Evolutionary conservation across 371 early-diverging fungal species (phyloP), one percentile per base, ranked within the genome.

Genomic region (Lichtheimia hyalospora): DNA sequence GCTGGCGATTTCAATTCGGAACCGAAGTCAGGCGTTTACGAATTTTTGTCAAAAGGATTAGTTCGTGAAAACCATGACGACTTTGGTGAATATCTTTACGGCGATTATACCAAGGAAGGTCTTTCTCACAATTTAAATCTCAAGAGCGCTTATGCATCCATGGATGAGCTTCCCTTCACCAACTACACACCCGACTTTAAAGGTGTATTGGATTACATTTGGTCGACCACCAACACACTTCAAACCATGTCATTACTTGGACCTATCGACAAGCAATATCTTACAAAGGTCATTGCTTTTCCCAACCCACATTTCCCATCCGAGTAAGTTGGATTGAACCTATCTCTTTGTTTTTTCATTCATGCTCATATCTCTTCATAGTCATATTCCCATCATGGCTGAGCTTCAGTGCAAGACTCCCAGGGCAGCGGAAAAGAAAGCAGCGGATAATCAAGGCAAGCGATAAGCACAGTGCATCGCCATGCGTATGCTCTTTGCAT

Each of bases 1-100:
- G 89, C 92, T 60, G 99, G 99, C 40, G 99, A 99, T 79, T 97
- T 98, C 74, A 99, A 99, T 74, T 97, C 98, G 14, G 76, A 89
- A 3, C 93, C 94, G 3, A 83, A 86, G 43, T 95, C 96, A 5
- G 96, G 96, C 12, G 96, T 99, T 0, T 95, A 93, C 69, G 94
- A 95, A 66, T 94, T 93, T 64, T 71, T 97, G 34, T 82, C 89
- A 42, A 79, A 83, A 54, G 87, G 89, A 14, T 60, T 69, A 0
- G 77, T 96, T 50, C 74, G 81, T 15, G 88, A 87, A 64, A 88
- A 90, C 49, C 98, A 98, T 71, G 71, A 72, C 13, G 98, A 98
- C 68, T 89, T 98, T 68, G 85, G 82, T 28, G 74, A 78, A 12
- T 88, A 88, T 70, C 83, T 85, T 0, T 98, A 98, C 73, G 92